Percentiles rank a stretch among this genome's conserved stretches.
Evolutionary conservation across 2,329 filamentous ascomycete genomes (phyloP).

Genomic region (Ascochyta viciae-villosae): DNA sequence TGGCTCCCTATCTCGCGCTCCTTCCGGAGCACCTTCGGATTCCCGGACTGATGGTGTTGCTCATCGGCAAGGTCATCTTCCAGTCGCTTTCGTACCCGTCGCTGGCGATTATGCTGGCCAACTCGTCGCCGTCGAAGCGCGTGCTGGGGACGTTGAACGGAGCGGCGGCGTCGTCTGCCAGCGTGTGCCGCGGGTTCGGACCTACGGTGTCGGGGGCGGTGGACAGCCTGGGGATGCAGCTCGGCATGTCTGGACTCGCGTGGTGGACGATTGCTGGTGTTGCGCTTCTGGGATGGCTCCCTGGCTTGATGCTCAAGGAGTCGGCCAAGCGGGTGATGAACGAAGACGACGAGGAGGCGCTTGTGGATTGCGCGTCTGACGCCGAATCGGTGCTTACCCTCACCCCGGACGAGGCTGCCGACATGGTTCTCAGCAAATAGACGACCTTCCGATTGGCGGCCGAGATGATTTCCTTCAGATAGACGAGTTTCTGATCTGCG

Average conservation of each 20-base stretch:
- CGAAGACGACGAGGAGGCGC: conserved; percentile 41
- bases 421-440: conserved; percentile 42
- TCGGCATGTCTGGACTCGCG: conserved; percentile 84
- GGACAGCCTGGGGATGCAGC: conserved; percentile 78
- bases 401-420: conserved; percentile 38
- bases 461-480: too few relatives aligned
- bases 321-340: conserved; percentile 50
- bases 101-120: conserved; percentile 86
- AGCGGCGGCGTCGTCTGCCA: conserved; percentile 88
- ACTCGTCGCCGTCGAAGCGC: conserved; percentile 82
- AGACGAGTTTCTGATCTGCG: too few relatives aligned
- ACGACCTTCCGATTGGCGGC: not conserved
- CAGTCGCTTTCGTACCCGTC: conserved; percentile 90
- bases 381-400: conserved; percentile 44
- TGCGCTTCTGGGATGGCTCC: conserved; percentile 68
- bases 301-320: conserved; percentile 69
- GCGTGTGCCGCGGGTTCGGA: conserved; percentile 84
- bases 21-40: conserved; percentile 76
- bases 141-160: conserved; percentile 94
- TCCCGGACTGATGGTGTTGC: conserved; percentile 75
- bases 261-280: conserved; percentile 92
- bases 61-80: conserved; percentile 93
- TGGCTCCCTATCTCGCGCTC: conserved; percentile 87
- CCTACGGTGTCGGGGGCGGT: conserved; percentile 87
- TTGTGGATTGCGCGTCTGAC: conserved; percentile 41